Evolutionary conservation across 305 asterid genomes (phyloP).

Genomic region (Fraxinus paxiana): DNA sequence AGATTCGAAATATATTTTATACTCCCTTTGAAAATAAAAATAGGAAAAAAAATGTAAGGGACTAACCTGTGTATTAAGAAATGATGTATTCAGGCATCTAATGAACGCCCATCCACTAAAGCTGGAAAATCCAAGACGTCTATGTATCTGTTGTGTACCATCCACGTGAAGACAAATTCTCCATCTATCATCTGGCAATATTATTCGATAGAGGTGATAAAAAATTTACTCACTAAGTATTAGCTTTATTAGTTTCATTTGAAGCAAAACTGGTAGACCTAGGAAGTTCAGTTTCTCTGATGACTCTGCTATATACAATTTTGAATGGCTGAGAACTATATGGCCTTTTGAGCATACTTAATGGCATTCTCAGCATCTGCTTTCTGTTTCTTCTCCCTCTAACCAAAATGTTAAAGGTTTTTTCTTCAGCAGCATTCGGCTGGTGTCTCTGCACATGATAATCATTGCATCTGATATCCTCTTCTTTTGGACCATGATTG

Average conservation of each 20-base stretch:
- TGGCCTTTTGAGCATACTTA: conserved; percentile 83
- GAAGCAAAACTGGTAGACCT: conserved; percentile 48
- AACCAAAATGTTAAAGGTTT: conserved; percentile 70
- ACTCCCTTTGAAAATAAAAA: not conserved
- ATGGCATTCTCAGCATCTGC: conserved; percentile 89
- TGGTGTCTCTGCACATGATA: conserved; percentile 43
- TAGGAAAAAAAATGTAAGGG: not conserved
- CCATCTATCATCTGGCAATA: conserved; percentile 32
- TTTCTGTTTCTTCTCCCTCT: conserved; percentile 84
- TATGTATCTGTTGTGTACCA: conserved; percentile 24
- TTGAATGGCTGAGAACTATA: conserved; percentile 83
- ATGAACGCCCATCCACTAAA: conserved; percentile 24
- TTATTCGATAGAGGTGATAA: conserved; percentile 16
- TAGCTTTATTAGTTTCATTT: conserved; percentile 41
- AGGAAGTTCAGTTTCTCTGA: conserved; percentile 77
- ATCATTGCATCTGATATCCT: conserved; percentile 30
- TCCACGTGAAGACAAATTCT: conserved; percentile 22
- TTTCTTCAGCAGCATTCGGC: conserved; percentile 48
- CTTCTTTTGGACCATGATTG: conserved; percentile 40
- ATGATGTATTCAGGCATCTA: conserved; percentile 26
- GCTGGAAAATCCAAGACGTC: conserved; percentile 28
- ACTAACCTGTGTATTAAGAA: conserved; percentile 39
- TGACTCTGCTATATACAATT: conserved; percentile 80
- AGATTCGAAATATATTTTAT: not conserved
- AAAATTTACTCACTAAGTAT: conserved; percentile 41